Evolutionary conservation across 169 alveolate genomes (phyloP).

Genomic region (Blepharisma undulans): DNA sequence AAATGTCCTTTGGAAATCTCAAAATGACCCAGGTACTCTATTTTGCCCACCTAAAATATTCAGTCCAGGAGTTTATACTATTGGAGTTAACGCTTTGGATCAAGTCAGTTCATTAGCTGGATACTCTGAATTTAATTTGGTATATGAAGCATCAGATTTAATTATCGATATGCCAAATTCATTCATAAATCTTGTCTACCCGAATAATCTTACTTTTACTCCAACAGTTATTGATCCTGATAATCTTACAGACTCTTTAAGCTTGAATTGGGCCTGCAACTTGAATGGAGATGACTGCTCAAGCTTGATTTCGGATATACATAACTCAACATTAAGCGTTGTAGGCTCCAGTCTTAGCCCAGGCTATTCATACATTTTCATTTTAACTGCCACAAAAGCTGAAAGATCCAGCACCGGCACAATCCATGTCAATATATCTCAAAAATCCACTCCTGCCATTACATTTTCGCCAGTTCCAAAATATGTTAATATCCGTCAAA

Average conservation of each 20-base stretch:
- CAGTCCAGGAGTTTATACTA: slow-evolving; percentile 14
- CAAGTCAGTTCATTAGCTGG: background rate
- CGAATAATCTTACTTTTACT: background rate
- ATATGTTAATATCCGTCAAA: too few relatives aligned
- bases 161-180: background rate
- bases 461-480: too few relatives aligned
- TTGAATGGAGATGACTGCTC: background rate
- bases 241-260: background rate
- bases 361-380: background rate
- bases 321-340: background rate
- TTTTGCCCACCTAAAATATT: background rate
- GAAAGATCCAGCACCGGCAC: too few relatives aligned
- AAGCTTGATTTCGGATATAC: background rate
- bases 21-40: background rate
- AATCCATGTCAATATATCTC: too few relatives aligned
- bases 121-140: background rate
- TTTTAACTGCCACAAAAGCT: too few relatives aligned
- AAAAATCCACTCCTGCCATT: too few relatives aligned
- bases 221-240: background rate
- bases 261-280: background rate
- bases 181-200: background rate
- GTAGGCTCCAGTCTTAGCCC: background rate
- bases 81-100: background rate
- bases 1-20: background rate
- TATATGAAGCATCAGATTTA: background rate